Evolutionary conservation across 352 stramenopile genomes (phyloP), one percentile per base, ranked within the genome.

Genomic region (Thalassiosira mediterranea): DNA sequence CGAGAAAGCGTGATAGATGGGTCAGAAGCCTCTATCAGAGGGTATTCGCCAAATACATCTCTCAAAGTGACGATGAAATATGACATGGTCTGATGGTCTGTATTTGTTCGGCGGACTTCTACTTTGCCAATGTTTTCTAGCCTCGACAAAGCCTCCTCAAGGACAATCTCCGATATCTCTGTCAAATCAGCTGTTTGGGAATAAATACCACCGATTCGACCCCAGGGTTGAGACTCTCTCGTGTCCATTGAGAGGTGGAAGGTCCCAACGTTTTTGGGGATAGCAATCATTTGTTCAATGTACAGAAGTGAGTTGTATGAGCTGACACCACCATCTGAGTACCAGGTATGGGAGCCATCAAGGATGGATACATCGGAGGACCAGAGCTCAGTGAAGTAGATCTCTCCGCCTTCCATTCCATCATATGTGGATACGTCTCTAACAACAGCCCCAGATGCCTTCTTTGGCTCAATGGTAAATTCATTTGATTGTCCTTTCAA

Each of bases 301-400:
- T 97, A 97, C 5, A 89, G 66, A 3, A 92, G 86, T 0, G 94
- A 80, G 38, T 97, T 97, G 78, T 98, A 99, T 25, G 84, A 84
- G 1, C 96, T 94, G 0, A 96, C 78, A 8, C 95, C 96, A 15
- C 95, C 94, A 57, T 98, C 95, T 13, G 90, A 93, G 15, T 97
- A 92, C 80, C 97, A 98, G 1, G 63, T 61, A 67, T 97, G 93
- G 1, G 95, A 97, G 5, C 94, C 95, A 59, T 97, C 91, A 17
- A 96, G 54, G 1, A 96, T 76, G 10, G 72, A 74, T 59, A 47
- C 42, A 11, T 92, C 83, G 1, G 92, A 92, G 4, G 89, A 90
- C 94, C 95, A 98, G 10, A 98, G 72, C 72, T 99, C 96, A 0
- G 95, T 98, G 86, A 96, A 98, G 74, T 98, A 98, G 0, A 94